Evolutionary conservation across 2,329 filamentous ascomycete species (phyloP).

Genomic region (Myriosclerotinia duriaeana): DNA sequence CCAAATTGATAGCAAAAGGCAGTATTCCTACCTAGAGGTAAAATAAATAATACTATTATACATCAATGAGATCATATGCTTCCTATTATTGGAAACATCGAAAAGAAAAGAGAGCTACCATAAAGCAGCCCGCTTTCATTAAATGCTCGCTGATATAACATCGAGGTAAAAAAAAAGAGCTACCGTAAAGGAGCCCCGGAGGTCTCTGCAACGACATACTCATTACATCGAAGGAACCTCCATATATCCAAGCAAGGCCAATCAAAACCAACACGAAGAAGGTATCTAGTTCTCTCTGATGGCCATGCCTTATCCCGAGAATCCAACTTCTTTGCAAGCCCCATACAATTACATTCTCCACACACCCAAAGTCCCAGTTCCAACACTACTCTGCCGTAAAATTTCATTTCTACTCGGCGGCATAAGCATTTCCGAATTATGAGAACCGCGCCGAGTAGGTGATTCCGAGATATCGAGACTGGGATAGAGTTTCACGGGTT

Average conservation of each 20-base stretch:
- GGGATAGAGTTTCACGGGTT: not conserved
- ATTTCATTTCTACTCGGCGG: not conserved
- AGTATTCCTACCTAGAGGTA: too few species aligned
- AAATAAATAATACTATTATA: too few species aligned
- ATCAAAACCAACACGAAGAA: not conserved
- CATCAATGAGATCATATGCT: too few species aligned
- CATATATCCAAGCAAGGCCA: not conserved
- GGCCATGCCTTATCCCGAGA: not conserved
- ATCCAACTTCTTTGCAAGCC: not conserved
- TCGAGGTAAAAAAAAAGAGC: not conserved
- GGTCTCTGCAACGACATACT: not conserved
- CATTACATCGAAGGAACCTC: not conserved
- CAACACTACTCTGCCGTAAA: not conserved
- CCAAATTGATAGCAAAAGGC: too few species aligned
- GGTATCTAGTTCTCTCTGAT: not conserved
- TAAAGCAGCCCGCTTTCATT: too few species aligned
- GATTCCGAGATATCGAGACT: not conserved
- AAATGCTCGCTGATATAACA: too few species aligned
- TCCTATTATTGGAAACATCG: too few species aligned
- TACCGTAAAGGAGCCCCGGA: not conserved
- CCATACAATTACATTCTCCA: not conserved
- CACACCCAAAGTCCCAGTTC: not conserved
- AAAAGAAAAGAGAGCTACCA: too few species aligned
- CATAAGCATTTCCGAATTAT: not conserved
- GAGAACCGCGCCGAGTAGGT: not conserved